Percentiles rank a stretch among this genome's conserved stretches.
phyloP scores from a whole-genome alignment of 306 rosid species.

The Prunus mongolica region DNA sequence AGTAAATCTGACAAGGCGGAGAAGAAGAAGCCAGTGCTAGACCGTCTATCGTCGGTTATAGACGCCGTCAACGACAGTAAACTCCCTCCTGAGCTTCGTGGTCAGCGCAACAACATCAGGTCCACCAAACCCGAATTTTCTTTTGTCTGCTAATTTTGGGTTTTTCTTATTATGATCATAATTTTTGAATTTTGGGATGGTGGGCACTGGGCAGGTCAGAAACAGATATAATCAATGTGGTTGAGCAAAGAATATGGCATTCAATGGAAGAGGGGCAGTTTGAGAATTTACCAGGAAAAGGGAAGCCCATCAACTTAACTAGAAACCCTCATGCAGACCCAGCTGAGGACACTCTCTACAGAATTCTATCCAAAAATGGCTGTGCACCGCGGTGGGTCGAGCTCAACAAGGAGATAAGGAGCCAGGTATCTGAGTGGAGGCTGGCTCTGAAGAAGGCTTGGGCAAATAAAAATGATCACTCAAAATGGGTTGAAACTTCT shows the following conservation, averaged over 20 bases:
- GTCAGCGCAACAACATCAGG: slow-evolving; percentile 82
- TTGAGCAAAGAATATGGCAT: slow-evolving; percentile 93
- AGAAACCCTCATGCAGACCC: slow-evolving; percentile 90
- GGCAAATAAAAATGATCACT: slow-evolving; percentile 39
- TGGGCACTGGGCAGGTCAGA: slow-evolving; percentile 57
- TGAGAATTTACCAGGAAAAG: slow-evolving; percentile 88
- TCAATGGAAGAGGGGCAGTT: slow-evolving; percentile 94
- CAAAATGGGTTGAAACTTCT: slow-evolving; percentile 49
- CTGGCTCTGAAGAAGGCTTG: slow-evolving; percentile 54
- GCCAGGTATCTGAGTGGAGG: slow-evolving; percentile 53
- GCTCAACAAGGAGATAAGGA: slow-evolving; percentile 89
- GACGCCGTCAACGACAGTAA: slow-evolving; percentile 77
- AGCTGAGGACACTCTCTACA: slow-evolving; percentile 78
- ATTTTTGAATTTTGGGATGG: background rate
- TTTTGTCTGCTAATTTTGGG: background rate
- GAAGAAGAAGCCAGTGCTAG: slow-evolving; percentile 54
- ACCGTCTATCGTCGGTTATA: slow-evolving; percentile 66
- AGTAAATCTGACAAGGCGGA: slow-evolving; percentile 44
- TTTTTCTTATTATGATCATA: background rate
- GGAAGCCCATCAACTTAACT: slow-evolving; percentile 69
- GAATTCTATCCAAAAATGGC: slow-evolving; percentile 69
- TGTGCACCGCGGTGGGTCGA: slow-evolving; percentile 92
- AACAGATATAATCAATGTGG: slow-evolving; percentile 75
- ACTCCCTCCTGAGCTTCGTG: slow-evolving; percentile 84
- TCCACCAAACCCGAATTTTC: background rate